Percentiles rank a stretch among this genome's conserved stretches.
Conservation (phyloP, 164 flowering plant species). For the Stephania yunnanensis region DNA sequence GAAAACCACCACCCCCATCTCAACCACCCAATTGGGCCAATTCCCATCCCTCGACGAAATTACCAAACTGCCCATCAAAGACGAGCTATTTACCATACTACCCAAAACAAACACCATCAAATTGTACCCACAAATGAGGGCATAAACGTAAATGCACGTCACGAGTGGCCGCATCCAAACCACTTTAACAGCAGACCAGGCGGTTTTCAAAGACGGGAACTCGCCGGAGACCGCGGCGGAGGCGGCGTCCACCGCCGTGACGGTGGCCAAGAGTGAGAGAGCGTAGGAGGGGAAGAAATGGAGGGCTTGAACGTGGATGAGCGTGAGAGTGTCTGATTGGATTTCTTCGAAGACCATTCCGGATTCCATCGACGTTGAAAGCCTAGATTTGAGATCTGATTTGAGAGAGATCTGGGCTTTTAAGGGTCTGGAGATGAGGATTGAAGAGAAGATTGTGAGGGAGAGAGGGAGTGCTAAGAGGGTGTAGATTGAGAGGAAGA, state of each 20-base stretch:
- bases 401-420: constrained; percentile 27
- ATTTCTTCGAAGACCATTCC: constrained; percentile 33
- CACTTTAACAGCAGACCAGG: constrained; percentile 11
- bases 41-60: not conserved
- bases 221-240: constrained; percentile 9
- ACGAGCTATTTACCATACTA: too few relatives aligned
- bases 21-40: not conserved
- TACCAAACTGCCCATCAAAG: not conserved
- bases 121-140: constrained; percentile 16
- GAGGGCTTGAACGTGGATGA: constrained; percentile 27
- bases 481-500: constrained; percentile 28
- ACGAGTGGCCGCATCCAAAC: constrained; percentile 28
- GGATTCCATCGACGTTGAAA: constrained; percentile 33
- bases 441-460: constrained; percentile 28
- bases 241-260: constrained; percentile 29
- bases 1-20: constrained; percentile 7
- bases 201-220: constrained; percentile 14
- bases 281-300: constrained; percentile 27
- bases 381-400: constrained; percentile 23
- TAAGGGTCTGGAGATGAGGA: constrained; percentile 25
- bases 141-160: constrained; percentile 32
- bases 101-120: constrained; percentile 4
- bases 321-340: constrained; percentile 27
- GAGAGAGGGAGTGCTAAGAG: constrained; percentile 42
- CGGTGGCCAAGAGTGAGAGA: constrained; percentile 36